phyloP scores from a whole-genome alignment of 179 eudicot species.

The Corrigiola litoralis region DNA sequence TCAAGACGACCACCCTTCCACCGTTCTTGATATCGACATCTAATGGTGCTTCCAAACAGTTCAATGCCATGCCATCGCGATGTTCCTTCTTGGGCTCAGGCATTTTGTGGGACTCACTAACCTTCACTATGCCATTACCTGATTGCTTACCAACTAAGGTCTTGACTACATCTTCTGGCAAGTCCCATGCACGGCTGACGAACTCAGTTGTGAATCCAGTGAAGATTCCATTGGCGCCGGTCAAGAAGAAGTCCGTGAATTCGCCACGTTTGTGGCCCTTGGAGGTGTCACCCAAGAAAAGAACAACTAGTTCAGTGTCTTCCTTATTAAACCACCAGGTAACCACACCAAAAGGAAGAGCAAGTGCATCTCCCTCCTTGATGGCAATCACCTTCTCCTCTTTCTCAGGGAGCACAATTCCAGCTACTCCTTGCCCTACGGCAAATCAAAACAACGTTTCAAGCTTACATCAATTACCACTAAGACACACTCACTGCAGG shows the following conservation, averaged over 20 bases:
- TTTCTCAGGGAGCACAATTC: conserved; percentile 68
- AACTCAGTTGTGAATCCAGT: conserved; percentile 70
- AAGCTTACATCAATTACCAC: neutral
- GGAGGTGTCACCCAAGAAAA: conserved; percentile 66
- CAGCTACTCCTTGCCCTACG: conserved; percentile 60
- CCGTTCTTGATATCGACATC: no score
- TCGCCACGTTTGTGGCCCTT: conserved; percentile 58
- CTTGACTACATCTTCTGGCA: conserved; percentile 44
- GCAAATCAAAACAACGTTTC: neutral
- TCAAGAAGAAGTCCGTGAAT: conserved; percentile 57
- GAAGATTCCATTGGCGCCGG: conserved; percentile 64
- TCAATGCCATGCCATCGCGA: no score
- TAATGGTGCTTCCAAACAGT: no score
- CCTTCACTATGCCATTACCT: conserved; percentile 46
- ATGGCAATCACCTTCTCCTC: conserved; percentile 62
- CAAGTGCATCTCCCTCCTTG: conserved; percentile 66
- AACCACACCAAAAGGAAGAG: no score
- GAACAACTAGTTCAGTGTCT: conserved; percentile 55
- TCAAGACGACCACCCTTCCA: no score
- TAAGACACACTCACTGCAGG: neutral
- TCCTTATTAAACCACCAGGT: conserved; percentile 75
- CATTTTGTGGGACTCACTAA: conserved; percentile 38
- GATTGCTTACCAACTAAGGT: conserved; percentile 46
- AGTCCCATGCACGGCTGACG: conserved; percentile 62
- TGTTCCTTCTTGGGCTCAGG: no score